phyloP scores from a whole-genome alignment of 805 yeast genomes.

The Candida gorgasii region DNA sequence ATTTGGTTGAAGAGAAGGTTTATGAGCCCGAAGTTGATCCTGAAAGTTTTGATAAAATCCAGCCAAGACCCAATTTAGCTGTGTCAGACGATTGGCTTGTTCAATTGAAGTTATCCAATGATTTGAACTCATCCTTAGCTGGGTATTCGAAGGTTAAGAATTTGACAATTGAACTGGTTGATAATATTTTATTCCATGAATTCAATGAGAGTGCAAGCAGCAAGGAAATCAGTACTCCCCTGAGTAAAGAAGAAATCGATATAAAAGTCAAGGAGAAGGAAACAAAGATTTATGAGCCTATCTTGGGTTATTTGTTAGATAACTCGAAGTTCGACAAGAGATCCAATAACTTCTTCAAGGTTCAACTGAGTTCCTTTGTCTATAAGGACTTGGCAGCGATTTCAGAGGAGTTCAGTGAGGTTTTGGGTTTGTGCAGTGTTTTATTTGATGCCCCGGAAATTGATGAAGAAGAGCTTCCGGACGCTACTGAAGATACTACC shows the following conservation, averaged over 20 bases:
- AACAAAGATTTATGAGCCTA: neutral
- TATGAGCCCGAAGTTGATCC: conserved; percentile 65
- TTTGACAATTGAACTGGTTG: conserved; percentile 33
- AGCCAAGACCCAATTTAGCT: conserved; percentile 47
- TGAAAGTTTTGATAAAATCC: conserved; percentile 33
- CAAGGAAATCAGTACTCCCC: conserved; percentile 26
- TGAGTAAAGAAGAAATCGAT: conserved; percentile 12
- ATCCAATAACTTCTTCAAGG: conserved; percentile 29
- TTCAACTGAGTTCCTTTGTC: conserved; percentile 12
- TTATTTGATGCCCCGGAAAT: neutral
- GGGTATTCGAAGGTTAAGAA: conserved; percentile 10
- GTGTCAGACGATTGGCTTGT: conserved; percentile 62
- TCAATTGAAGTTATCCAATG: conserved; percentile 57
- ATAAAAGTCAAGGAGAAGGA: neutral
- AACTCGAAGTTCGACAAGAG: conserved; percentile 24
- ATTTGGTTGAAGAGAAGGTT: conserved; percentile 59
- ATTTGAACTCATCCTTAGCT: conserved; percentile 43
- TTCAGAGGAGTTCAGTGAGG: conserved; percentile 10
- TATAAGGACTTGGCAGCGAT: conserved; percentile 21
- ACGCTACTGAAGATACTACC: conserved; percentile 54
- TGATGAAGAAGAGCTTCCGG: too few relatives aligned
- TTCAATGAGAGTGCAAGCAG: conserved; percentile 29
- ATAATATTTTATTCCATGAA: conserved; percentile 49
- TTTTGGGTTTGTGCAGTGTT: conserved; percentile 46
- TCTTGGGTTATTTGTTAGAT: conserved; percentile 17